Evolutionary conservation across 164 flowering plant species (phyloP).

Genomic region (Echeveria elegans): DNA sequence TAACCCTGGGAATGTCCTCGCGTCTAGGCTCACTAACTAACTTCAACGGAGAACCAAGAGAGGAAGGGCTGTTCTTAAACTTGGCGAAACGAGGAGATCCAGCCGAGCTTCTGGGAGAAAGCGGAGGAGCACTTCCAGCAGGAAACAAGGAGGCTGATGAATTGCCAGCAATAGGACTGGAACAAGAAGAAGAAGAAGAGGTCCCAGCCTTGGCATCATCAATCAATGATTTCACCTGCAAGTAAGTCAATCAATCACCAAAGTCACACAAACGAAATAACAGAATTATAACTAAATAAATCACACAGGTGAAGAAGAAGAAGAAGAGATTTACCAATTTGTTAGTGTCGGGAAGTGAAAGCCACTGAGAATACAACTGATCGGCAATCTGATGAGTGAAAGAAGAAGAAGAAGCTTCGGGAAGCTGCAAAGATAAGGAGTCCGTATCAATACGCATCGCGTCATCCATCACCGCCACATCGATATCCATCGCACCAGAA

Average conservation of each 20-base stretch:
- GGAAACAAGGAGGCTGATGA: slow-evolving; percentile 95
- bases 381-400: slow-evolving; percentile 19
- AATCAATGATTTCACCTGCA: slow-evolving; percentile 72
- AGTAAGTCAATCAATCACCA: slow-evolving; percentile 3
- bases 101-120: slow-evolving; percentile 88
- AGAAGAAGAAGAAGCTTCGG: slow-evolving; percentile 16
- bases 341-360: slow-evolving; percentile 16
- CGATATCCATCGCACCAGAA: slow-evolving; percentile 16
- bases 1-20: slow-evolving; percentile 92
- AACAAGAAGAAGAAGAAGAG: slow-evolving; percentile 44
- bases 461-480: slow-evolving; percentile 10
- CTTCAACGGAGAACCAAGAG: slow-evolving; percentile 79
- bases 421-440: slow-evolving; percentile 23
- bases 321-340: slow-evolving; percentile 3
- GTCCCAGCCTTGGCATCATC: slow-evolving; percentile 79
- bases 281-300: no score
- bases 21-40: slow-evolving; percentile 68
- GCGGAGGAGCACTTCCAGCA: slow-evolving; percentile 95
- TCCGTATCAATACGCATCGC: slow-evolving; percentile 16
- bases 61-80: slow-evolving; percentile 69
- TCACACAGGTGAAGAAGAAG: no score
- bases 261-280: no score
- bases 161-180: slow-evolving; percentile 48
- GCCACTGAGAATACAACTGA: slow-evolving; percentile 28
- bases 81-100: slow-evolving; percentile 92